Evolutionary conservation across 192 early-diverging fungal genomes (phyloP).

Genomic region (Anaeromyces robustus): DNA sequence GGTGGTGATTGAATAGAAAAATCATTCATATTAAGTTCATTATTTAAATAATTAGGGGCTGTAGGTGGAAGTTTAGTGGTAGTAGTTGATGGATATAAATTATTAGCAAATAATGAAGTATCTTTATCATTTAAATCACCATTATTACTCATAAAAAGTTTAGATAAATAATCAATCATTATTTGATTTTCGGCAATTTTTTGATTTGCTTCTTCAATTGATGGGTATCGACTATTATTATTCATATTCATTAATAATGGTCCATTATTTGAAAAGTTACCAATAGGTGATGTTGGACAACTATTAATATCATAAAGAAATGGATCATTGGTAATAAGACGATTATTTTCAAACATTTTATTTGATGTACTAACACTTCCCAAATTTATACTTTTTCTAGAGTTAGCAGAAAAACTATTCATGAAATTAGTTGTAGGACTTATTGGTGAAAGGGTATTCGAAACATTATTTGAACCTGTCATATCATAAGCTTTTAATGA

Average conservation of each 20-base stretch:
- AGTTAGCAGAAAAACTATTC: not conserved
- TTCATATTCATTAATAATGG: not conserved
- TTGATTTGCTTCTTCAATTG: not conserved
- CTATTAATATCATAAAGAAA: not conserved
- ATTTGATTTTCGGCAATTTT: not conserved
- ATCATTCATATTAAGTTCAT: not conserved
- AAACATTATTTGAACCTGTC: not conserved
- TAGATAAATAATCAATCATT: not conserved
- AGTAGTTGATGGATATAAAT: not conserved
- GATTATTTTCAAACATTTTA: not conserved
- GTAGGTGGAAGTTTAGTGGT: not conserved
- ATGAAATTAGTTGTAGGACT: not conserved
- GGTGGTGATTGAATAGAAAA: not conserved
- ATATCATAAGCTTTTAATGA: not conserved
- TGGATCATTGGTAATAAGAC: not conserved
- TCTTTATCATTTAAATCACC: not conserved
- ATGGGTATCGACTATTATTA: not conserved
- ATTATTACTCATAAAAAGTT: not conserved
- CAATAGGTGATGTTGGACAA: not conserved
- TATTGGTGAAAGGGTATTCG: not conserved
- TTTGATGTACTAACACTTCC: not conserved
- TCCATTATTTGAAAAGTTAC: not conserved
- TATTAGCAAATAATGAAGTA: not conserved
- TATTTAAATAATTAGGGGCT: not conserved
- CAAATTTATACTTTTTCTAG: not conserved